Evolutionary conservation across 345 rosid genomes (phyloP), one percentile per base, ranked within the genome.

Genomic region (Kandelia obovata): DNA sequence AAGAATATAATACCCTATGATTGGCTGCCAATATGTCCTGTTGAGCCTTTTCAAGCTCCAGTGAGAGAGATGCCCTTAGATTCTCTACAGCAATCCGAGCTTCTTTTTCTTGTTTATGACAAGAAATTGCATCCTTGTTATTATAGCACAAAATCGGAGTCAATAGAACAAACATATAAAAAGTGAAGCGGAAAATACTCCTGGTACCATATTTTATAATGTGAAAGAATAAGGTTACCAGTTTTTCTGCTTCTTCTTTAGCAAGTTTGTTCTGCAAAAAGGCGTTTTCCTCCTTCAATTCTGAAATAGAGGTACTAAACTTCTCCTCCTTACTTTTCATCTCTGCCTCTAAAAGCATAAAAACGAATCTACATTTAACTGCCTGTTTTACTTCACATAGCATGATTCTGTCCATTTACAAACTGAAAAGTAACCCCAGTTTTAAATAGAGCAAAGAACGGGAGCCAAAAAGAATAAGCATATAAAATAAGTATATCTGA

Each of bases 11-110:
- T 85, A 95, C 99, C 94, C 82, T 87, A 56, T 85, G 83, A 78
- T 84, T 86, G 56, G 91, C 92, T 66, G 74, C 88, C 60, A 74
- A 53, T 72, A 83, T 87, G 70, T 92, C 98, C 67, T 86, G 87
- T 61, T 84, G 83, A 15, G 85, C 83, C 80, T 80, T 88, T 64
- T 80, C 89, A 53, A 90, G 90, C 73, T 85, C 92, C 68, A 79
- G 92, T 7, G 81, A 34, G 25, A 92, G 82, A 81, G 92, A 84
- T 61, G 78, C 88, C 74, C 74, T 79, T 39, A 75, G 59, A 77
- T 75, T 90, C 73, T 90, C 99, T 65, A 80, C 81, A 52, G 85
- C 74, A 72, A 82, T 76, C 77, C 96, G 74, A 58, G 82, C 88
- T 79, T 88, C 88, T 30, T 73, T 81, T 73, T 95, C 99, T 64